Conservation (phyloP, 345 rosid genomes). For the Erucastrum elatum region DNA sequence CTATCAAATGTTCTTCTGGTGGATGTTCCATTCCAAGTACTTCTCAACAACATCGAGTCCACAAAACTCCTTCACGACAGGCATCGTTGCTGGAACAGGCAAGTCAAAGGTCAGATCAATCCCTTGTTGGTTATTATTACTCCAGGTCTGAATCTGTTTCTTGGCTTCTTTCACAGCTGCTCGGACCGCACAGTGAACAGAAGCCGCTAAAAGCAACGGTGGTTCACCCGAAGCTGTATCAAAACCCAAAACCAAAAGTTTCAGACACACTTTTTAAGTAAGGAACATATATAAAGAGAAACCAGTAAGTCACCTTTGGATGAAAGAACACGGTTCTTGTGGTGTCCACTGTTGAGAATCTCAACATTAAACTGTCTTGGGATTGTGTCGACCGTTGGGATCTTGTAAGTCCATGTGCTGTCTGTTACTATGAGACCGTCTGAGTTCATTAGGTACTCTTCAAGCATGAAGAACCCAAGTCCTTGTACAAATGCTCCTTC, state of each 20-base stretch:
- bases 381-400: constrained; percentile 85
- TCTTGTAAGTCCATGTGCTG: constrained; percentile 89
- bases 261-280: not conserved
- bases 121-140: constrained; percentile 1
- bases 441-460: constrained; percentile 72
- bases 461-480: constrained; percentile 87
- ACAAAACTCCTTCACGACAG: constrained; percentile 67
- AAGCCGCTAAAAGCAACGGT: constrained; percentile 76
- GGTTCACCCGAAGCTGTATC: constrained; percentile 93
- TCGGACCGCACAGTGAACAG: constrained; percentile 77
- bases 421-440: constrained; percentile 69
- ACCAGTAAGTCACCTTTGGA: constrained; percentile 66
- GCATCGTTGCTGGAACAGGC: constrained; percentile 87
- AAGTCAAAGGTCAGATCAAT: constrained; percentile 45
- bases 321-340: constrained; percentile 41
- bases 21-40: constrained; percentile 53
- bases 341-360: constrained; percentile 74
- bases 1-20: constrained; percentile 11
- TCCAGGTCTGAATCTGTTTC: constrained; percentile 60
- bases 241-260: constrained; percentile 25
- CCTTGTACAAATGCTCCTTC: constrained; percentile 98
- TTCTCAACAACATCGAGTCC: constrained; percentile 70
- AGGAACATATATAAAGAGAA: not conserved
- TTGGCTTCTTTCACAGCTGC: constrained; percentile 76
- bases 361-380: constrained; percentile 83